Evolutionary conservation across 495 filamentous ascomycete species (phyloP), one percentile per base, ranked within the genome.

Genomic region (Aspergillus kassunensis): DNA sequence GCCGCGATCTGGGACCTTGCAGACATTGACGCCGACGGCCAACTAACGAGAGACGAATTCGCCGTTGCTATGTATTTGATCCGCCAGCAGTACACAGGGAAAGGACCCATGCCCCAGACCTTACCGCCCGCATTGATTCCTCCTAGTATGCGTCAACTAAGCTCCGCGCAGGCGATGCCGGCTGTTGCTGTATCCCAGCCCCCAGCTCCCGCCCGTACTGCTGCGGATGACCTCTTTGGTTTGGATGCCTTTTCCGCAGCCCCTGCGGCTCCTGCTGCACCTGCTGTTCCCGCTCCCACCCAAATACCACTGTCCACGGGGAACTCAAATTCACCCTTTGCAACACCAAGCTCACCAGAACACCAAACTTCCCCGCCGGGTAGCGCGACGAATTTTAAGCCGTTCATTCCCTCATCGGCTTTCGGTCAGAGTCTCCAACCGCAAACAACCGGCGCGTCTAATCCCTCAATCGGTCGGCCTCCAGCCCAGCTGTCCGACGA

Each of bases 41-140:
- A 84, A 50, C 74, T 98, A 34, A 90, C 76, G 29, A 78, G 80
- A 49, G 93, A 98, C 65, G 91, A 95, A 61, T 98, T 98, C 62
- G 92, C 93, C 0, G 91, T 98, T 44, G 93, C 95, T 41, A 97
- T 98, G 93, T 91, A 95, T 63, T 77, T 98, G 29, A 96, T 98
- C 56, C 80, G 89, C 50, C 84, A 93, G 63, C 91, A 96, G 66
- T 81, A 90, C 19, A 82, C 75, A 51, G 88, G 84, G 51, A 83
- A 82, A 30, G 83, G 83, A 43, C 65, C 76, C 21, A 64, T 97
- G 4, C 92, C 92, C 2, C 74, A 88, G 13, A 70, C 79, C 7
- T 73, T 98, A 25, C 90, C 95, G 13, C 77, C 83, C 1, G 90
- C 85, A 35, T 74, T 98, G 23, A 82, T 97, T 39, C 93, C 93